Evolutionary conservation across 2,329 filamentous ascomycete genomes (phyloP).

Genomic region (Mariannaea sp.): DNA sequence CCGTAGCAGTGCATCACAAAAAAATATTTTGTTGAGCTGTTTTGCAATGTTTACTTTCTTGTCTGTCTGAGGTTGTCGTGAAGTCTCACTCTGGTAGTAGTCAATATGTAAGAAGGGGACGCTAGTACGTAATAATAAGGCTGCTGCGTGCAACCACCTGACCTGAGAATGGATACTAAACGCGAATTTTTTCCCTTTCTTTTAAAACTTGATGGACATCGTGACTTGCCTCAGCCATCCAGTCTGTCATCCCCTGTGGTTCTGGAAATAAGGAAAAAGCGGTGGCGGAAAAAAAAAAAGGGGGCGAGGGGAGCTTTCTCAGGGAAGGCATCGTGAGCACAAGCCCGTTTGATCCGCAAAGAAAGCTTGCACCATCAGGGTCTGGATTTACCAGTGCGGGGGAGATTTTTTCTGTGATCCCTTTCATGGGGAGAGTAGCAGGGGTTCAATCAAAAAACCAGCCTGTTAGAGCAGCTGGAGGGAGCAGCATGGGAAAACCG

Average conservation of each 20-base stretch:
- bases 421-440: slow-evolving; percentile 7
- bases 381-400: not conserved
- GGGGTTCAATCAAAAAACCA: too few species aligned
- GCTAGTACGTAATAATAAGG: slow-evolving; percentile 38
- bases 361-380: not conserved
- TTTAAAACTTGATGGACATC: too few species aligned
- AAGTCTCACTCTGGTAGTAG: not conserved
- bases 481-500: slow-evolving; percentile 14
- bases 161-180: slow-evolving; percentile 33
- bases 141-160: slow-evolving; percentile 31
- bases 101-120: slow-evolving; percentile 16
- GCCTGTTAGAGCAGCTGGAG: slow-evolving; percentile 1
- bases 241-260: slow-evolving; percentile 1
- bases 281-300: slow-evolving; percentile 1
- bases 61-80: slow-evolving; percentile 1
- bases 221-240: slow-evolving; percentile 31
- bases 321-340: not conserved
- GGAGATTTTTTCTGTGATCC: not conserved
- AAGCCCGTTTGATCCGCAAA: slow-evolving; percentile 1
- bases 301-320: not conserved
- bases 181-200: too few species aligned
- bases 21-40: slow-evolving; percentile 15
- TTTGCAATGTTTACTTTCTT: not conserved
- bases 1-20: too few species aligned
- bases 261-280: not conserved